Conservation (phyloP, 2,329 filamentous ascomycete genomes). For the Ascochyta lentis region DNA sequence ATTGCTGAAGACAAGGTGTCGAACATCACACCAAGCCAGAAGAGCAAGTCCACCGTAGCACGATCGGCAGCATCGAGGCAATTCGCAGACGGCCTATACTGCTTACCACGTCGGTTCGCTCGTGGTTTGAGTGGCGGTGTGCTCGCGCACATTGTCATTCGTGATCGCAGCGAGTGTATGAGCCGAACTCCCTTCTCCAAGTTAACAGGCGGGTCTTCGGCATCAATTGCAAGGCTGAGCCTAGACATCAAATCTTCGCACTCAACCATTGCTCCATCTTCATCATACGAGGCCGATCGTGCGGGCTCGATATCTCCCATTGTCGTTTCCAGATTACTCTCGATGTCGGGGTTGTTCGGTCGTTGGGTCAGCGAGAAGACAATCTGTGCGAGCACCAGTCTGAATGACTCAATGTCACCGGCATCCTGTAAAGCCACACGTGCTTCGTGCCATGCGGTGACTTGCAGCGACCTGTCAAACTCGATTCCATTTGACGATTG, state of each 20-base stretch:
- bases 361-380: constrained; percentile 56
- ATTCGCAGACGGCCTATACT: constrained; percentile 21
- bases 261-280: constrained; percentile 12
- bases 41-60: constrained; percentile 61
- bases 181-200: constrained; percentile 51
- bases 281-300: background rate
- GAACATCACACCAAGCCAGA: constrained; percentile 67
- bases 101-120: constrained; percentile 18
- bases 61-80: constrained; percentile 46
- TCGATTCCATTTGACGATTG: constrained; percentile 12
- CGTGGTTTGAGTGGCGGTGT: constrained; percentile 18
- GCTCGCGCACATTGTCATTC: constrained; percentile 33
- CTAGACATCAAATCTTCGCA: constrained; percentile 42
- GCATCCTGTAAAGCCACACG: constrained; percentile 48
- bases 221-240: constrained; percentile 42
- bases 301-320: background rate
- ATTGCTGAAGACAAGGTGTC: constrained; percentile 64
- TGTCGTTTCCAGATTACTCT: background rate
- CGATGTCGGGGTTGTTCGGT: constrained; percentile 32
- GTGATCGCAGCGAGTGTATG: constrained; percentile 46
- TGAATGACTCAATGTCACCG: constrained; percentile 53
- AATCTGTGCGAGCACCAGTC: constrained; percentile 54
- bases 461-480: constrained; percentile 50
- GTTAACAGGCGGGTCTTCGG: constrained; percentile 48
- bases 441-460: constrained; percentile 53